Evolutionary conservation across 2,329 filamentous ascomycete genomes (phyloP), one percentile per base, ranked within the genome.

Genomic region (Biscogniauxia marginata): DNA sequence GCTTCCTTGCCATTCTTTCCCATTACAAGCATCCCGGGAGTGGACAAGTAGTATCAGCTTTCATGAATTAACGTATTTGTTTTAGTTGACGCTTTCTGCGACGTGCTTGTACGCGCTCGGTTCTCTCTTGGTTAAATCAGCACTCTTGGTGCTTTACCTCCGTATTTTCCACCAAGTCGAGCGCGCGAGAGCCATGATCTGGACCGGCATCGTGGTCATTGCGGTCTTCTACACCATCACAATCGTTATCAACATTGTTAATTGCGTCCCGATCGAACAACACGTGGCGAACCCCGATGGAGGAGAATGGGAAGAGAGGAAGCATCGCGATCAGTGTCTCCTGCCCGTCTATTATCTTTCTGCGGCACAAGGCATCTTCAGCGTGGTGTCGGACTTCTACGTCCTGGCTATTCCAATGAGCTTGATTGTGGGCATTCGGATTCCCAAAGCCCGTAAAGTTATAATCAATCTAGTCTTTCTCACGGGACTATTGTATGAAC

Each of bases 341-440:
- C 53, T 61, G 44, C 58, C 63, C 6, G 58, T 63, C 4, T 58
- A 61, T 20, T 55, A 54, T 13, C 49, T 63, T 13, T 64, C 62
- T 45, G 53, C 57, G 9, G 53, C 55, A 7, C 46, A 50, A 4
- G 59, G 62, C 1, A 7, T 65, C 4, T 64, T 65, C 21, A 56
- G 61, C 6, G 49, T 61, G 24, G 25, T 66, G 2, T 60, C 62
- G 1, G 62, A 66, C 50, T 53, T 66, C 30, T 66, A 63, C n/a
- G 47, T 66, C n/a, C 56, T 66, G 5, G 23, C 54, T 13, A 57
- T 66, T 13, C 63, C 63, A 0, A 51, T 63, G 3, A 52, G 50
- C 54, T 56, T 65, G 48, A 55, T 61, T 6, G 50, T 56, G 20
- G 54, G 53, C 8, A 8, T 66, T 13, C 53, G 47, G n/a, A 51